phyloP scores from a whole-genome alignment of 768 basidiomycete genomes.

The Hemileccinum impolitum region DNA sequence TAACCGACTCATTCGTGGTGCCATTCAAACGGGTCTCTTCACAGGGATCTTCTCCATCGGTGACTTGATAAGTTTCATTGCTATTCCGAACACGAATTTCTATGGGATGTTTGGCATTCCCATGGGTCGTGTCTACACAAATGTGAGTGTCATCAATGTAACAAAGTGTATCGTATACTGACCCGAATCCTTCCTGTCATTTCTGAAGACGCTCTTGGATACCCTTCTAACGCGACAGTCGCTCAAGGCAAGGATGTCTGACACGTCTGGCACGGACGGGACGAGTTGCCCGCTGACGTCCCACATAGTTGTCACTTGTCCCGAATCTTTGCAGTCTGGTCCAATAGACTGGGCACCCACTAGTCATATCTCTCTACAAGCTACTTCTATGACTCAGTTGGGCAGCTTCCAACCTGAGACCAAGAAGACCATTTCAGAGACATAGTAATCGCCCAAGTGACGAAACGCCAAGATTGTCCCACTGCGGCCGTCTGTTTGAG shows the following conservation, averaged over 20 bases:
- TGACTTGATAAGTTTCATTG: slow-evolving; percentile 40
- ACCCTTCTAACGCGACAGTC: slow-evolving; percentile 10
- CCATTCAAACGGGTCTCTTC: slow-evolving; percentile 53
- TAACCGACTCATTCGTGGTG: slow-evolving; percentile 52
- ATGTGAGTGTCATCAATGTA: slow-evolving; percentile 32
- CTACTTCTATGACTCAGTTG: not conserved
- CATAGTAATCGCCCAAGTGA: not conserved
- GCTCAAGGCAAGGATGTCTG: not conserved
- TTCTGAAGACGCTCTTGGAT: slow-evolving; percentile 5
- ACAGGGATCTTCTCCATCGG: slow-evolving; percentile 49
- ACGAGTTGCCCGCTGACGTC: not conserved
- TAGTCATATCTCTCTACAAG: not conserved
- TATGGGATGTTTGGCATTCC: slow-evolving; percentile 40
- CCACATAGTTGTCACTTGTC: not conserved
- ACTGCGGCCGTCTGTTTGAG: not conserved
- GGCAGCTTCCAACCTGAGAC: slow-evolving; percentile 1
- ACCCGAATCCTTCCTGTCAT: not conserved
- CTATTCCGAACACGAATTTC: slow-evolving; percentile 27
- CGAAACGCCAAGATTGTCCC: not conserved
- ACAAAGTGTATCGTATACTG: not conserved
- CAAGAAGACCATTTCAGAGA: not conserved
- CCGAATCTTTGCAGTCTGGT: not conserved
- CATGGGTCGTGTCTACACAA: slow-evolving; percentile 43
- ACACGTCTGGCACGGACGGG: slow-evolving; percentile 27
- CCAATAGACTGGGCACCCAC: slow-evolving; percentile 1